Evolutionary conservation across 176 grass and related monocot genomes (phyloP).

Genomic region (Ampelocalamus luodianensis): DNA sequence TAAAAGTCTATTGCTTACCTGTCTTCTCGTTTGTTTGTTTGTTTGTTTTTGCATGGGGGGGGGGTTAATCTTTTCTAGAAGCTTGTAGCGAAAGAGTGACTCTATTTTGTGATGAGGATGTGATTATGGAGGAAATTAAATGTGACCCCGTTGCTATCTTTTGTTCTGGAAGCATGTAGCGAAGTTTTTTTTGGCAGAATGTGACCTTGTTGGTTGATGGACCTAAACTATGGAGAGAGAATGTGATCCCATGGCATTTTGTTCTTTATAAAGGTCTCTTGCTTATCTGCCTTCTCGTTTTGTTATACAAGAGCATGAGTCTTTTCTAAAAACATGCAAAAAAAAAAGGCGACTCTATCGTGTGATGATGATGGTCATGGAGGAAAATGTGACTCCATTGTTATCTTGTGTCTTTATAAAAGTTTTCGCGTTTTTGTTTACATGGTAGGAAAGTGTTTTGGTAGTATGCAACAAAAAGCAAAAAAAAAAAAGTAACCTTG

Average conservation of each 20-base stretch:
- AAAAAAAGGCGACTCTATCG: not conserved
- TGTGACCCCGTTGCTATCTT: not conserved
- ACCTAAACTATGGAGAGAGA: not conserved
- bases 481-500: not conserved
- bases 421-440: not conserved
- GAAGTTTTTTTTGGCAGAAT: not conserved
- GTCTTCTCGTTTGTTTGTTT: too few species aligned
- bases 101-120: not conserved
- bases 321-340: not conserved
- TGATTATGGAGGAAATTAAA: not conserved
- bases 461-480: not conserved
- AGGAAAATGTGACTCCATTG: not conserved
- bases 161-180: too few species aligned
- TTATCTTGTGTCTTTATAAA: constrained; percentile 1
- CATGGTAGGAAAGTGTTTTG: not conserved
- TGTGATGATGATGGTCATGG: not conserved
- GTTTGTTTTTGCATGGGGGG: not conserved
- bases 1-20: not conserved
- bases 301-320: not conserved
- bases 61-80: not conserved
- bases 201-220: not conserved
- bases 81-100: not conserved
- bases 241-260: not conserved
- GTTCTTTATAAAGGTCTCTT: not conserved
- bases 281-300: not conserved